Evolutionary conservation across 495 filamentous ascomycete species (phyloP).

Genomic region (Aspergillus bertholletiae): DNA sequence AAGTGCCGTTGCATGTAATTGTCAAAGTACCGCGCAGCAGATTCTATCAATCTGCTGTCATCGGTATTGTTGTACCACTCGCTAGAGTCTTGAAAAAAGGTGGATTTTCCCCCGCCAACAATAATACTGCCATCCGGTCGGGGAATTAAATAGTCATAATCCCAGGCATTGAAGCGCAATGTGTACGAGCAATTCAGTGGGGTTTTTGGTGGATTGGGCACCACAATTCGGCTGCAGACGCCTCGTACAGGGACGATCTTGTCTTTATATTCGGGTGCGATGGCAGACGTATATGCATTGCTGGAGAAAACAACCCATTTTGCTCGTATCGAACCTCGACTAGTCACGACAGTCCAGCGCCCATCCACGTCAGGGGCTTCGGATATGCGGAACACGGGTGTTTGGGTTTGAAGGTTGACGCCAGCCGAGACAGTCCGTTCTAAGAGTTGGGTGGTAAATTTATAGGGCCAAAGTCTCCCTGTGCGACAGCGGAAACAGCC

Average conservation of each 20-base stretch:
- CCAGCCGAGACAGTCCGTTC: slow-evolving; percentile 49
- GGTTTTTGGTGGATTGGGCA: slow-evolving; percentile 18
- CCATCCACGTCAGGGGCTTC: slow-evolving; percentile 14
- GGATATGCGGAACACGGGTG: slow-evolving; percentile 52
- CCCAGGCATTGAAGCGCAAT: slow-evolving; percentile 22
- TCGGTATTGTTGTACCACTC: slow-evolving; percentile 50
- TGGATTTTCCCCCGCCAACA: slow-evolving; percentile 45
- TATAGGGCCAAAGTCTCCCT: slow-evolving; percentile 73
- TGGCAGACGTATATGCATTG: slow-evolving; percentile 74
- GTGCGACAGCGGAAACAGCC: slow-evolving; percentile 39
- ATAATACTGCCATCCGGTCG: slow-evolving; percentile 50
- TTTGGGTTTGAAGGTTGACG: slow-evolving; percentile 78
- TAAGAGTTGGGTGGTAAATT: slow-evolving; percentile 67
- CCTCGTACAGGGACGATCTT: slow-evolving; percentile 76
- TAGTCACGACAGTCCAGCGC: slow-evolving; percentile 49
- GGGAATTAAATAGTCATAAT: slow-evolving; percentile 48
- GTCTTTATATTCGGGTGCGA: slow-evolving; percentile 64
- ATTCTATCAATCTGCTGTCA: slow-evolving; percentile 42
- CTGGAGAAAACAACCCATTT: slow-evolving; percentile 68
- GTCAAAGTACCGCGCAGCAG: slow-evolving; percentile 41
- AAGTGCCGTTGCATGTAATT: slow-evolving; percentile 47
- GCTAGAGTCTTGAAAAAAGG: slow-evolving; percentile 26
- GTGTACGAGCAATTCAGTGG: slow-evolving; percentile 23
- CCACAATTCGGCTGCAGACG: slow-evolving; percentile 30
- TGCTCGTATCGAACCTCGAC: slow-evolving; percentile 57